Evolutionary conservation across 2,329 filamentous ascomycete species (phyloP).

Genomic region (Colletotrichum chrysophilum): DNA sequence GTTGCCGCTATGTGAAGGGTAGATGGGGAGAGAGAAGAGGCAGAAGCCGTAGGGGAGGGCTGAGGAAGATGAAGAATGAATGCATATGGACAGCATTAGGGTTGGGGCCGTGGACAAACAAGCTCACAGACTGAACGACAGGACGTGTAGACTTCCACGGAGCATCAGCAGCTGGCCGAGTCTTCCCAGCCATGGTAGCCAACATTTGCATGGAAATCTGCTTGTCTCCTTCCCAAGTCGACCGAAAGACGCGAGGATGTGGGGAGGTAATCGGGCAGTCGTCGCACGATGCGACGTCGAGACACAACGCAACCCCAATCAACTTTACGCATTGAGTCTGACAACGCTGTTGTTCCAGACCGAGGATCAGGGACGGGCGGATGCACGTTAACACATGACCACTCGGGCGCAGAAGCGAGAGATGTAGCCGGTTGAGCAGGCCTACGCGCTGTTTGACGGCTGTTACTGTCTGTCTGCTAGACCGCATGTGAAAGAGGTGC

Average conservation of each 20-base stretch:
- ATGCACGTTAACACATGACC: constrained; percentile 2
- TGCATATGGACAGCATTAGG: not conserved
- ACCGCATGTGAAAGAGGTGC: not conserved
- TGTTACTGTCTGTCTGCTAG: not conserved
- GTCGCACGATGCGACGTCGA: not conserved
- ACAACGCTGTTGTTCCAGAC: not conserved
- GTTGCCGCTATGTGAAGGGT: not conserved
- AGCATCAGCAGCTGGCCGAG: not conserved
- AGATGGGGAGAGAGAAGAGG: not conserved
- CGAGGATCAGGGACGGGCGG: not conserved
- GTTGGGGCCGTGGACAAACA: not conserved
- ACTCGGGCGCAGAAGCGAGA: not conserved
- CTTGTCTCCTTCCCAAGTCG: not conserved
- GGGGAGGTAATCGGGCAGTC: not conserved
- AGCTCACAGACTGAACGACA: not conserved
- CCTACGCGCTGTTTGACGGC: not conserved
- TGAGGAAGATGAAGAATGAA: not conserved
- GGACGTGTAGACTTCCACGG: not conserved
- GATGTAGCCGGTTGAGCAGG: not conserved
- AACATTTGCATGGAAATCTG: not conserved
- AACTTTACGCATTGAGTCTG: not conserved
- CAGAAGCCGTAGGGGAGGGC: not conserved
- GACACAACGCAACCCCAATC: not conserved
- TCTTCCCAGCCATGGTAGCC: not conserved
- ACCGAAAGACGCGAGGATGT: not conserved